Base-by-base conservation (phyloP, 75 land plant species). In the Cupressus sempervirens region DNA sequence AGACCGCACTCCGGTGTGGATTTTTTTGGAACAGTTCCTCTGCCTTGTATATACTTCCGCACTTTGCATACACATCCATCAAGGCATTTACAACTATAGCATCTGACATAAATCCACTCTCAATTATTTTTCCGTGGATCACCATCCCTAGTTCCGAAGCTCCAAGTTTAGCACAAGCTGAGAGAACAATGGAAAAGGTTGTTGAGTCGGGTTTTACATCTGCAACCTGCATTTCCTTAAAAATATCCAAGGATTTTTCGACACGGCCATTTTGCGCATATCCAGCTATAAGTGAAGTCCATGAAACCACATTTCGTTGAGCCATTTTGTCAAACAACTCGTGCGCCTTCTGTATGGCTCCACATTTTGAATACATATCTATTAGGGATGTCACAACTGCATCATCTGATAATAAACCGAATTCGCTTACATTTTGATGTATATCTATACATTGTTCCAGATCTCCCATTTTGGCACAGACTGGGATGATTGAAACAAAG, bases 341-440 rank as follows among this genome's bases (percentile, higher is more conserved):
- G 41, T 38, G 84, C 23, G 87, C 87, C 26, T 86, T 87, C 46
- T 72, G 52, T 50, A 86, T 40, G 20, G 26, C 41, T 46, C 87
- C 87, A 86, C 87, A 86, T 20, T 85, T 70, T 26, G 87, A n/a
- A 54, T 86, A 86, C 87, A 86, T 86, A 80, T 86, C 86, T 32
- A 86, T 29, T 38, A 86, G 36, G 10, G 88, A 76, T 72, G 65
- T 86, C 52, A 13, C 87, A 6, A 84, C 70, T 7, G 32, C 84
- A 3, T 29, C 36, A 82, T 84, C 82, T 23, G 84, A 84, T 30
- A 32, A 52, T 30, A 77, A 43, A 30, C 84, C 84, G 23, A 53
- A 29, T 20, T 81, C 29, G 1, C 45, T 80, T 20, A 46, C 32
- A 30, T 40, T 77, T 45, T 77, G 82, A 84, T 84, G 85, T 5